phyloP scores from a whole-genome alignment of 495 filamentous ascomycete species.

The Parathielavia hyrcaniae region DNA sequence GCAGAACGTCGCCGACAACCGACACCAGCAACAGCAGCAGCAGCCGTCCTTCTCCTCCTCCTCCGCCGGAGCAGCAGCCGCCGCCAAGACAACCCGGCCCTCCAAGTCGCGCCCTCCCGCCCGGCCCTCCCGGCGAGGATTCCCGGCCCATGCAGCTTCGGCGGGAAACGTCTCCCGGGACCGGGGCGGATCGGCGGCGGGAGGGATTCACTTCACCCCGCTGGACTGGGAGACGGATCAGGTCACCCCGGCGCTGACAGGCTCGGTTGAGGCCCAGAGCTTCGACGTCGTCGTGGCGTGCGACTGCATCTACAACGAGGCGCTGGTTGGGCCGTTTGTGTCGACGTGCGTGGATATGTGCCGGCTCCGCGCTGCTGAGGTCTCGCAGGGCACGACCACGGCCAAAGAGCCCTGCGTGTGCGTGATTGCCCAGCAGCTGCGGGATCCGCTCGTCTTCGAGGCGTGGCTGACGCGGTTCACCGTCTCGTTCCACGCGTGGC shows the following conservation, averaged over 20 bases:
- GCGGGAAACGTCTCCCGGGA: background rate
- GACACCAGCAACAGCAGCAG: too few relatives aligned
- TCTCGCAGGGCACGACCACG: background rate
- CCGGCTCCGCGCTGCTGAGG: slow-evolving; percentile 41
- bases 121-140: background rate
- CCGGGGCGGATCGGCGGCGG: background rate
- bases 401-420: slow-evolving; percentile 38
- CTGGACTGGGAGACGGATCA: slow-evolving; percentile 67
- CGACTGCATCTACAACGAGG: slow-evolving; percentile 87
- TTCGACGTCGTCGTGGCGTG: slow-evolving; percentile 70
- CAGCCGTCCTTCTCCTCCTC: background rate
- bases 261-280: slow-evolving; percentile 22
- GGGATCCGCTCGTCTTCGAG: slow-evolving; percentile 79
- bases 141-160: background rate
- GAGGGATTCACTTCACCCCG: slow-evolving; percentile 41
- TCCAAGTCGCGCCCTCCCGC: background rate
- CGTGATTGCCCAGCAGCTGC: slow-evolving; percentile 78
- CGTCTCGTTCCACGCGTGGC: slow-evolving; percentile 63
- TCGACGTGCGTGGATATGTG: slow-evolving; percentile 76
- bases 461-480: slow-evolving; percentile 66
- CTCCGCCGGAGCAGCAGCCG: background rate
- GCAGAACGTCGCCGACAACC: slow-evolving; percentile 62
- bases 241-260: slow-evolving; percentile 37
- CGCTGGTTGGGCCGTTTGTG: slow-evolving; percentile 75
- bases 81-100: background rate